Percentiles rank a stretch among this genome's conserved stretches.
Evolutionary conservation across 192 early-diverging fungal species (phyloP).

Genomic region (Chytriomyces confervae): DNA sequence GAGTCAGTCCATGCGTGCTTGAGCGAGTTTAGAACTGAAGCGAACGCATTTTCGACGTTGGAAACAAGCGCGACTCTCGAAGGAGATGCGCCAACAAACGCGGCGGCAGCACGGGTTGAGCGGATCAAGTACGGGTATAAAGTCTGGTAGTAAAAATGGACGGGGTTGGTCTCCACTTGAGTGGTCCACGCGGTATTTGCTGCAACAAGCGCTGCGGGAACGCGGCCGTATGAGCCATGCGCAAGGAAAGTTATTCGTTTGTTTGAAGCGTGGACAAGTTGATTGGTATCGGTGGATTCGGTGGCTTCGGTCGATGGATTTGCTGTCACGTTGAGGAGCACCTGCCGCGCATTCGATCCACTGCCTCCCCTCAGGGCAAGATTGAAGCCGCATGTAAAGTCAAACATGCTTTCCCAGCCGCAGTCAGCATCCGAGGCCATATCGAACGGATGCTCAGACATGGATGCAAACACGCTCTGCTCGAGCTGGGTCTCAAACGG

Average conservation of each 20-base stretch:
- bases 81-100: slow-evolving; percentile 30
- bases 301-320: too few relatives aligned
- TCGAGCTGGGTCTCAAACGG: neutral
- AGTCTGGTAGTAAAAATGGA: slow-evolving; percentile 43
- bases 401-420: too few relatives aligned
- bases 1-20: neutral
- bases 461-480: too few relatives aligned
- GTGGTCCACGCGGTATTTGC: slow-evolving; percentile 28
- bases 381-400: too few relatives aligned
- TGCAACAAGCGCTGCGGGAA: slow-evolving; percentile 7
- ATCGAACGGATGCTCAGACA: too few relatives aligned
- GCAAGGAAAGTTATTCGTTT: slow-evolving; percentile 37
- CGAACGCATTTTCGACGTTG: slow-evolving; percentile 51
- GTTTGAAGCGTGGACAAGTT: too few relatives aligned
- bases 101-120: slow-evolving; percentile 29
- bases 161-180: slow-evolving; percentile 43
- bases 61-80: slow-evolving; percentile 39
- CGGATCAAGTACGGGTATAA: slow-evolving; percentile 44
- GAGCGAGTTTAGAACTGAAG: slow-evolving; percentile 35
- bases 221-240: slow-evolving; percentile 45
- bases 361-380: too few relatives aligned
- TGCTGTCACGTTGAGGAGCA: too few relatives aligned
- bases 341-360: too few relatives aligned
- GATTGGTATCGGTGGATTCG: too few relatives aligned
- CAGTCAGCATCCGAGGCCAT: too few relatives aligned